Conservation (phyloP, 306 rosid genomes). For the barrel medic (Medicago truncatula) region DNA sequence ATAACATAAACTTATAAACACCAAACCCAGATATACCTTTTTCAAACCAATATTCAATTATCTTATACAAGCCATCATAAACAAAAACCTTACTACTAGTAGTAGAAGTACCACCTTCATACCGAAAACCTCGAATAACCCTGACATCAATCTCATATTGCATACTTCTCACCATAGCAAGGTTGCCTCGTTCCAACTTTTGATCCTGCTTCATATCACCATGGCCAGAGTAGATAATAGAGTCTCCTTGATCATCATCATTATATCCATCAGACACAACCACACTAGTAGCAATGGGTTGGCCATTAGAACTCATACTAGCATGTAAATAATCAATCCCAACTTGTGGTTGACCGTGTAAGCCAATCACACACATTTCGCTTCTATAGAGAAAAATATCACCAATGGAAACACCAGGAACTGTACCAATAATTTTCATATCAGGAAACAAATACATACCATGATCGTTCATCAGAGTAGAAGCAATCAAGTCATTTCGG, state of each 20-base stretch:
- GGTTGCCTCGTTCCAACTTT: slow-evolving; percentile 91
- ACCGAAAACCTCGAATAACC: slow-evolving; percentile 79
- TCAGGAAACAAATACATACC: slow-evolving; percentile 89
- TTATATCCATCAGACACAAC: slow-evolving; percentile 95
- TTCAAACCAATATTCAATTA: slow-evolving; percentile 86
- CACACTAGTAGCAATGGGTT: slow-evolving; percentile 92
- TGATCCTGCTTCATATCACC: slow-evolving; percentile 96
- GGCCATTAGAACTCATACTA: slow-evolving; percentile 84
- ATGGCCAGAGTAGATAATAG: slow-evolving; percentile 83
- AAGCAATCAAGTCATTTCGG: slow-evolving; percentile 75
- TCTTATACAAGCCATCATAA: slow-evolving; percentile 88
- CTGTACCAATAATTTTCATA: slow-evolving; percentile 84
- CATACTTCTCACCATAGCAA: slow-evolving; percentile 95
- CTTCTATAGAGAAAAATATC: slow-evolving; percentile 84
- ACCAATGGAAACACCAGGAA: slow-evolving; percentile 85
- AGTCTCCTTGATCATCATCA: slow-evolving; percentile 84
- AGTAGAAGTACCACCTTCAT: slow-evolving; percentile 51
- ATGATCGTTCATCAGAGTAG: slow-evolving; percentile 59
- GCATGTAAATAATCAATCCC: slow-evolving; percentile 90
- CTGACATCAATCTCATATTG: slow-evolving; percentile 91
- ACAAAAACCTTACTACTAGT: slow-evolving; percentile 77
- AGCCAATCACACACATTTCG: slow-evolving; percentile 86
- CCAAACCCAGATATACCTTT: slow-evolving; percentile 96
- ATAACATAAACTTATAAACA: slow-evolving; percentile 78
- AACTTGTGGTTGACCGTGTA: slow-evolving; percentile 91